Evolutionary conservation across 768 basidiomycete genomes (phyloP).

Genomic region (Tulasnella sp.): DNA sequence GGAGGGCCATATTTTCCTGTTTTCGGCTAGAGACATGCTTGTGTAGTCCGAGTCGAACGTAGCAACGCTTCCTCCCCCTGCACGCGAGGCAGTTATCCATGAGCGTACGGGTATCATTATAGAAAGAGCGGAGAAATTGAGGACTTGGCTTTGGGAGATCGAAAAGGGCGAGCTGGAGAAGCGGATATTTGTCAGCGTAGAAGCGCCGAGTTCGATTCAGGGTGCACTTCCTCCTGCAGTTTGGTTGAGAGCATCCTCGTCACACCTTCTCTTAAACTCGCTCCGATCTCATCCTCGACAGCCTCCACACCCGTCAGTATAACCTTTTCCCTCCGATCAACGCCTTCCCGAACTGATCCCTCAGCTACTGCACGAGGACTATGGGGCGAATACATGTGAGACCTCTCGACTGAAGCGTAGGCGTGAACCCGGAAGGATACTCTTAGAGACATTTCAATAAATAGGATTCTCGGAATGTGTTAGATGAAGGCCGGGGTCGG

Average conservation of each 20-base stretch:
- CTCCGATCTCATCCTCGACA: constrained; percentile 25
- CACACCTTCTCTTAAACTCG: constrained; percentile 4
- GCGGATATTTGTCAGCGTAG: not conserved
- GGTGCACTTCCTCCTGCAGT: not conserved
- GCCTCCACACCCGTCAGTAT: constrained; percentile 26
- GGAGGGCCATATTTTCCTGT: not conserved
- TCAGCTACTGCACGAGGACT: not conserved
- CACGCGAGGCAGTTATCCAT: not conserved
- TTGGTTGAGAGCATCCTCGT: not conserved
- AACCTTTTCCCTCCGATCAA: constrained; percentile 1
- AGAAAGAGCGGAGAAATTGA: not conserved
- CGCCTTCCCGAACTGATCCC: constrained; percentile 25
- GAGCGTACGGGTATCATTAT: too few relatives aligned
- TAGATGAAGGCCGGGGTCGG: not conserved
- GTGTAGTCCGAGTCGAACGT: not conserved
- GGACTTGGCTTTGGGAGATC: not conserved
- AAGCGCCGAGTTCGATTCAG: not conserved
- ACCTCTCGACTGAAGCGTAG: constrained; percentile 18
- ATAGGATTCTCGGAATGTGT: constrained; percentile 23
- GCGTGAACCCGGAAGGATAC: not conserved
- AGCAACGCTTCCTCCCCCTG: not conserved
- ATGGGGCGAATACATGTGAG: not conserved
- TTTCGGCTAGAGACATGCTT: not conserved
- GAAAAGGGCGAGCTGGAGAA: not conserved
- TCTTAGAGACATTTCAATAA: constrained; percentile 18